These are phyloP conservation scores for Nitzschia sp. DNA, from an alignment of 108 stramenopile genomes.

Conservation along the genomic window DNA sequence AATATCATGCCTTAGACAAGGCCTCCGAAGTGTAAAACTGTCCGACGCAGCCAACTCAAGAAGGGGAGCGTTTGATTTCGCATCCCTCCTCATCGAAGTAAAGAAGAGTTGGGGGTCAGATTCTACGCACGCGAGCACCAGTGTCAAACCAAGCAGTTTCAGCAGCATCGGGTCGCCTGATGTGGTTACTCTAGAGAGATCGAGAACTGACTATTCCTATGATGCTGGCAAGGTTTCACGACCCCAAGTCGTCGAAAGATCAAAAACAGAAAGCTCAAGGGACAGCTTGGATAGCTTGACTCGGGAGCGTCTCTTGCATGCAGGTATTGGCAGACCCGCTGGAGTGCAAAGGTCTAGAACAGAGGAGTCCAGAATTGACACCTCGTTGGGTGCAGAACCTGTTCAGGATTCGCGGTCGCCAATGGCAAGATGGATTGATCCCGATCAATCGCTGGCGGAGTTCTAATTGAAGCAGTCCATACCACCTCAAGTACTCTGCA, in stretches of 20 bases:
- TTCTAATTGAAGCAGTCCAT: not conserved
- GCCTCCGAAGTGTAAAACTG: constrained; percentile 81
- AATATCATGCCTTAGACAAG: constrained; percentile 76
- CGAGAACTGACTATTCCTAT: constrained; percentile 2
- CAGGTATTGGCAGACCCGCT: not conserved
- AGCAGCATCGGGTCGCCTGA: constrained; percentile 1
- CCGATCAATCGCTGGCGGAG: constrained; percentile 4
- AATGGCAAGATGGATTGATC: not conserved
- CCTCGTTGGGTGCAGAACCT: not conserved
- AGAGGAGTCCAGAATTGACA: constrained; percentile 1
- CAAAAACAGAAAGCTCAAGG: constrained; percentile 2
- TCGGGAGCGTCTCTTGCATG: not conserved
- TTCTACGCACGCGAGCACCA: not conserved
- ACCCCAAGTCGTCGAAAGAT: constrained; percentile 1
- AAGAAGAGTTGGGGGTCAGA: constrained; percentile 23
- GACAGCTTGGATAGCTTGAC: not conserved
- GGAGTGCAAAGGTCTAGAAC: not conserved
- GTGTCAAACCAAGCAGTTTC: not conserved
- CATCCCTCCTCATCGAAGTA: constrained; percentile 70
- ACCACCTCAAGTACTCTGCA: no score
- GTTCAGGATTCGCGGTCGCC: not conserved
- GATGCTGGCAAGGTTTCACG: not conserved
- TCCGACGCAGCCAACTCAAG: constrained; percentile 73
- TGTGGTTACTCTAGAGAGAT: not conserved
- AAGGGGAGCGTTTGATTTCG: constrained; percentile 82